These are phyloP conservation scores for Lithocarpus polystachyus DNA, from an alignment of 306 rosid genomes.

Conservation along the genomic window DNA sequence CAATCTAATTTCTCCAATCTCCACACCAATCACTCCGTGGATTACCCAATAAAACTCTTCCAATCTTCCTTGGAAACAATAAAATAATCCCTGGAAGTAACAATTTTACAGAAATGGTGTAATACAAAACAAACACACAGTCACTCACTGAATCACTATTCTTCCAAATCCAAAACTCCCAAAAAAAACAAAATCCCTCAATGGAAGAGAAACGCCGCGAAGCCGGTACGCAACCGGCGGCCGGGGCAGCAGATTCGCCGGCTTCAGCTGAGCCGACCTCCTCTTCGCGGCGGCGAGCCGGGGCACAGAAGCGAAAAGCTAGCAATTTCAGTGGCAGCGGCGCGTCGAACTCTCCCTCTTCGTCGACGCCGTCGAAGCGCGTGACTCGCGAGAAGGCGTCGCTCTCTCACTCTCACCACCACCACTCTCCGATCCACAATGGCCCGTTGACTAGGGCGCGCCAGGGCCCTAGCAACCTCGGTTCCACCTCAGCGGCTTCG, in stretches of 20 bases:
- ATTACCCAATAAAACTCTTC: neutral
- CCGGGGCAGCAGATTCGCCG: conserved; percentile 41
- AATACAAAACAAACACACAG: neutral
- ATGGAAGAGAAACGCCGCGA: conserved; percentile 90
- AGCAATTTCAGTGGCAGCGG: conserved; percentile 18
- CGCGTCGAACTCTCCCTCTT: conserved; percentile 35
- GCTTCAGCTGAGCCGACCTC: conserved; percentile 52
- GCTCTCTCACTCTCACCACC: conserved; percentile 31
- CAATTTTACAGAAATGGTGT: too few relatives aligned
- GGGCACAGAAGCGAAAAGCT: conserved; percentile 67
- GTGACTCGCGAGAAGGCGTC: conserved; percentile 66
- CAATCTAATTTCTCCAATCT: neutral
- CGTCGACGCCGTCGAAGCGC: conserved; percentile 76
- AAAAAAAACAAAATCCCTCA: neutral
- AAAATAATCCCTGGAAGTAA: neutral
- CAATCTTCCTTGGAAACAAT: neutral
- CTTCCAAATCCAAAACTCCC: neutral
- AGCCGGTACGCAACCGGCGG: conserved; percentile 36
- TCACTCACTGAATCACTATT: conserved; percentile 1
- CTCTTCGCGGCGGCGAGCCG: conserved; percentile 68
- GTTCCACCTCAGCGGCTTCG: conserved; percentile 18
- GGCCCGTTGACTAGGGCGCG: conserved; percentile 94
- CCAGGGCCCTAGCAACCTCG: conserved; percentile 53
- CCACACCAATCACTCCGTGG: neutral
- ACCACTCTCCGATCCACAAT: conserved; percentile 57